Percentiles rank a stretch among this genome's conserved stretches.
phyloP scores from a whole-genome alignment of 2,329 filamentous ascomycete genomes.

The Penicillium sp. region DNA sequence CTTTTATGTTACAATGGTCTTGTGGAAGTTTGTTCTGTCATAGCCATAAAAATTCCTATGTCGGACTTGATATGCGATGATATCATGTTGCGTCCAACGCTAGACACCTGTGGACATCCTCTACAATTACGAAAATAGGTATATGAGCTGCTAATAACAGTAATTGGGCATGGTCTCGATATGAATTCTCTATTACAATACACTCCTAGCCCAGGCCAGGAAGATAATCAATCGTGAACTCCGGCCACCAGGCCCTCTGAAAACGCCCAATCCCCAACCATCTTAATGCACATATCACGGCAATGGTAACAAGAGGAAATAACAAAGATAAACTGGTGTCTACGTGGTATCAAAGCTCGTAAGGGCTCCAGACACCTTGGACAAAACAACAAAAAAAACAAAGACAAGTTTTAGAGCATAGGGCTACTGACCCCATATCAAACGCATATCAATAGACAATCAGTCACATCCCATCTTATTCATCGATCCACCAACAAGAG shows the following conservation, averaged over 20 bases:
- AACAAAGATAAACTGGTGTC: neutral
- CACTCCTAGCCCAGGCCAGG: conserved; percentile 6
- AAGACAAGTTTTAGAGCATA: neutral
- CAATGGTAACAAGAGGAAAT: neutral
- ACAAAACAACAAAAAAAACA: neutral
- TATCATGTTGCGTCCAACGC: neutral
- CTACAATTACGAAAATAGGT: neutral
- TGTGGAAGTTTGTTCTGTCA: neutral
- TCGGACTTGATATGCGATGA: neutral
- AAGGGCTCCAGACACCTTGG: neutral
- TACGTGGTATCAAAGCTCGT: neutral
- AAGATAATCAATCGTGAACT: conserved; percentile 6
- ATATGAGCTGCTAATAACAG: neutral
- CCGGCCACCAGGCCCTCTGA: conserved; percentile 14
- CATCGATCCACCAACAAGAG: neutral
- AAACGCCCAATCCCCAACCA: conserved; percentile 20
- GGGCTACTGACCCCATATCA: neutral
- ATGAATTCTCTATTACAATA: conserved; percentile 19
- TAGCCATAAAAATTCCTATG: neutral
- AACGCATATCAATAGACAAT: neutral
- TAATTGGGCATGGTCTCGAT: neutral
- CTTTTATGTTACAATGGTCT: neutral
- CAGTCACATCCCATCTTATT: neutral
- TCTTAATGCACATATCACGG: conserved; percentile 17
- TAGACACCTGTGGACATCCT: neutral